Percentiles rank a stretch among this genome's conserved stretches.
Evolutionary conservation across 371 early-diverging fungal genomes (phyloP).

Genomic region (Apophysomyces trapeziformis): DNA sequence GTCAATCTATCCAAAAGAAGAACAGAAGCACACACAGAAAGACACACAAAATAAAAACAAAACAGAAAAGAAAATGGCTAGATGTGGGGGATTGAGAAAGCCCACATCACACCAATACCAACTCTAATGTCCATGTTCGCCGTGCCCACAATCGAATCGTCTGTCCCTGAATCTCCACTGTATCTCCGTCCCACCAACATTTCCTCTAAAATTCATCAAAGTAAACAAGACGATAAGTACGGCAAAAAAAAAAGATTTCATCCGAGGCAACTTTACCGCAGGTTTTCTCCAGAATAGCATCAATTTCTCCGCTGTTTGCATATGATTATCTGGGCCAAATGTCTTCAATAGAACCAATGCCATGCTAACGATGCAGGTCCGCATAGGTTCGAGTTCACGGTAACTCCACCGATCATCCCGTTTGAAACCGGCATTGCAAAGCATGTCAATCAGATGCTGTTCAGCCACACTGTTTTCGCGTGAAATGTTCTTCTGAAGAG

Average conservation of each 20-base stretch:
- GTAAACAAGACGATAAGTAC: neutral
- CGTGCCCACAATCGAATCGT: slow-evolving; percentile 81
- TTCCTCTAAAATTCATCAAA: slow-evolving; percentile 56
- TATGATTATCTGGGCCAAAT: slow-evolving; percentile 74
- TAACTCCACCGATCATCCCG: slow-evolving; percentile 81
- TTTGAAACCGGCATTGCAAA: slow-evolving; percentile 82
- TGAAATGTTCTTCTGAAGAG: slow-evolving; percentile 74
- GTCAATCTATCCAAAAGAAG: neutral
- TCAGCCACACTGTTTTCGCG: slow-evolving; percentile 78
- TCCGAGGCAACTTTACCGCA: slow-evolving; percentile 56
- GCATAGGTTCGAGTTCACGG: slow-evolving; percentile 72
- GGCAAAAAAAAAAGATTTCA: too few species aligned
- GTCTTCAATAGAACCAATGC: slow-evolving; percentile 74
- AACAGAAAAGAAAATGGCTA: neutral
- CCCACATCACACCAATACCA: slow-evolving; percentile 67
- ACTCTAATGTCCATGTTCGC: slow-evolving; percentile 84
- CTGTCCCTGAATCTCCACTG: slow-evolving; percentile 64
- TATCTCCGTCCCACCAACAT: slow-evolving; percentile 88
- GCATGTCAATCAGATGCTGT: slow-evolving; percentile 86
- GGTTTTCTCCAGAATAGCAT: slow-evolving; percentile 86
- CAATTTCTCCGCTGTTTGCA: slow-evolving; percentile 81
- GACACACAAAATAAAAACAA: neutral
- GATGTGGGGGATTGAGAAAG: neutral
- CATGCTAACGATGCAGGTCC: slow-evolving; percentile 72
- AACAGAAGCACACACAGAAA: neutral